Percentiles rank a stretch among this genome's conserved stretches.
Evolutionary conservation across 2,329 filamentous ascomycete species (phyloP).

Genomic region (Cryoendolithus antarcticus): DNA sequence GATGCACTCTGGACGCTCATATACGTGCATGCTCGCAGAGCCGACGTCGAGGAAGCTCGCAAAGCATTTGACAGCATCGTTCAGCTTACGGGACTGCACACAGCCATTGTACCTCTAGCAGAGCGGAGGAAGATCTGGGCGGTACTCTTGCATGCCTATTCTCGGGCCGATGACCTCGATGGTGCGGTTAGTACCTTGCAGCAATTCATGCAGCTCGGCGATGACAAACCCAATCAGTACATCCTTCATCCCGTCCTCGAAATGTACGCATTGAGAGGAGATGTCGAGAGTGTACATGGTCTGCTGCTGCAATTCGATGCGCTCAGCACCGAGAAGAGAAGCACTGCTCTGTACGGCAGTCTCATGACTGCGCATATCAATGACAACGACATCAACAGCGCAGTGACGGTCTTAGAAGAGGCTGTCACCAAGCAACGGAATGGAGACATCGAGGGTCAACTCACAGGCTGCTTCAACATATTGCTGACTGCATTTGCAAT

Average conservation of each 20-base stretch:
- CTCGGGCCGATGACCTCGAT: conserved; percentile 53
- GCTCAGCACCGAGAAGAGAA: conserved; percentile 37
- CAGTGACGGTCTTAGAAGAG: conserved; percentile 42
- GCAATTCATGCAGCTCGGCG: conserved; percentile 37
- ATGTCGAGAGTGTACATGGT: conserved; percentile 55
- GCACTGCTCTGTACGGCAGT: conserved; percentile 47
- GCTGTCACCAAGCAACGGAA: conserved; percentile 32
- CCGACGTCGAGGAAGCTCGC: conserved; percentile 48
- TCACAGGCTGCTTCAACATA: conserved; percentile 64
- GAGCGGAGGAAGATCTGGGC: conserved; percentile 50
- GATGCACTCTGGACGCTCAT: conserved; percentile 40
- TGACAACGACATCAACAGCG: conserved; percentile 33
- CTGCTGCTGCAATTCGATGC: conserved; percentile 51
- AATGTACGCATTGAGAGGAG: conserved; percentile 57
- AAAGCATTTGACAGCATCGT: conserved; percentile 51
- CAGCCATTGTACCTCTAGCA: too few species aligned
- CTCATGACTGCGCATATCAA: conserved; percentile 51
- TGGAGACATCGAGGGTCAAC: conserved; percentile 37
- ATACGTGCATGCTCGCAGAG: conserved; percentile 57
- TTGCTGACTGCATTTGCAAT: conserved; percentile 59
- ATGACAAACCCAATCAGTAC: conserved; percentile 43
- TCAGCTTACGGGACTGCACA: conserved; percentile 9
- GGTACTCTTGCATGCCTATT: conserved; percentile 59
- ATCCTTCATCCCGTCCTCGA: conserved; percentile 65
- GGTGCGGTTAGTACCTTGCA: conserved; percentile 54